Conservation (phyloP, 1,284 basidiomycete genomes). For the Ceratobasidium sp. region DNA sequence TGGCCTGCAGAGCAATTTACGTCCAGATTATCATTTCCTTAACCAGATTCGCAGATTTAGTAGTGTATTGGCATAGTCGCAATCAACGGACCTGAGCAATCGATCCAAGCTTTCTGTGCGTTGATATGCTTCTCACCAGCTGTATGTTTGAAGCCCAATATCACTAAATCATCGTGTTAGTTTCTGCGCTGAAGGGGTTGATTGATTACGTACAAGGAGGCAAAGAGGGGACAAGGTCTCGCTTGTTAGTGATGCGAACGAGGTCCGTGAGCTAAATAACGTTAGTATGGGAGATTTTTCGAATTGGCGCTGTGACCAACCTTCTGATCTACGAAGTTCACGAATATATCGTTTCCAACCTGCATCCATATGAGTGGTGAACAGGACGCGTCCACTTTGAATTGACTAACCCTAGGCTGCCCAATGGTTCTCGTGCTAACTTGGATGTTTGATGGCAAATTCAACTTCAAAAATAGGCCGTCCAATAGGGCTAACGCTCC, state of each 20-base stretch:
- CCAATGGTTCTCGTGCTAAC: constrained; percentile 27
- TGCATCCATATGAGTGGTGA: constrained; percentile 40
- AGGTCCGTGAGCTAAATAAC: constrained; percentile 45
- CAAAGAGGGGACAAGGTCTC: constrained; percentile 55
- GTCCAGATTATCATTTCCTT: constrained; percentile 20
- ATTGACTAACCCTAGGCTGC: constrained; percentile 31
- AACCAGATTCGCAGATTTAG: neutral
- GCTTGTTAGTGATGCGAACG: constrained; percentile 60
- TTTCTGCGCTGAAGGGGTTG: too few relatives aligned
- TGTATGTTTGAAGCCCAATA: constrained; percentile 56
- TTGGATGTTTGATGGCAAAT: constrained; percentile 34
- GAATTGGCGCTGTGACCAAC: neutral
- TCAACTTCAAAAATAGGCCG: constrained; percentile 42
- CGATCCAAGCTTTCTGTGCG: constrained; percentile 56
- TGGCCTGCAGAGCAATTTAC: constrained; percentile 25
- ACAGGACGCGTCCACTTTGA: neutral
- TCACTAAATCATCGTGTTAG: neutral
- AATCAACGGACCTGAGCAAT: constrained; percentile 53
- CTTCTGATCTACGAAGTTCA: constrained; percentile 59
- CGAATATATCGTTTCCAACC: constrained; percentile 69
- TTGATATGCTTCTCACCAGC: constrained; percentile 66
- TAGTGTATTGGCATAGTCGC: neutral
- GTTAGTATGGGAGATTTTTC: neutral
- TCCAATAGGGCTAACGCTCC: constrained; percentile 61
- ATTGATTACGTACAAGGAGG: constrained; percentile 46